Conservation (phyloP, 192 early-diverging fungal genomes). For the Coemansia sp. region DNA sequence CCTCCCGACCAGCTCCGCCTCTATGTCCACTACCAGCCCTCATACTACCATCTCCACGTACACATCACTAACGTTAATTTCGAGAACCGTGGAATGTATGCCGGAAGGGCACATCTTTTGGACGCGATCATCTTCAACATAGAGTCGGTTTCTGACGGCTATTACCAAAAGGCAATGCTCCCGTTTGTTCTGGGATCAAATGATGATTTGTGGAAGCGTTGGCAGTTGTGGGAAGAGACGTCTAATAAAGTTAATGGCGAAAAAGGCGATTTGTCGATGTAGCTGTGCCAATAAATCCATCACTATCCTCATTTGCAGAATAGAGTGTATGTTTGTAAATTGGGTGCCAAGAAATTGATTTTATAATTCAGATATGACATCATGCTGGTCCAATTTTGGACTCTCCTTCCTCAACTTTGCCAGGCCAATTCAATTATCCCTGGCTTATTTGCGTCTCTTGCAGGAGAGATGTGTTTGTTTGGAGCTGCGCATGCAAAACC, state of each 20-base stretch:
- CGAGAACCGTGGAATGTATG: constrained; percentile 59
- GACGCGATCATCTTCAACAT: constrained; percentile 73
- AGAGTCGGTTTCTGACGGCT: constrained; percentile 60
- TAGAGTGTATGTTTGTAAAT: too few species aligned
- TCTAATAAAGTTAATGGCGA: background rate
- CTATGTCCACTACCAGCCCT: constrained; percentile 82
- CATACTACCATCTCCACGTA: constrained; percentile 83
- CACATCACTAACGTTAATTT: constrained; percentile 71
- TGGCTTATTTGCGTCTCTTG: too few species aligned
- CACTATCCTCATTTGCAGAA: too few species aligned
- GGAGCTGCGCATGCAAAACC: too few species aligned
- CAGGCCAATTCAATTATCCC: too few species aligned
- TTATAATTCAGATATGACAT: too few species aligned
- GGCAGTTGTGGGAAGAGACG: constrained; percentile 8
- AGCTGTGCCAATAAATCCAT: too few species aligned
- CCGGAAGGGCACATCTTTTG: constrained; percentile 71
- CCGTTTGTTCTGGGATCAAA: constrained; percentile 64
- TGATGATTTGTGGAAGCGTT: constrained; percentile 37
- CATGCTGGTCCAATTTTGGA: too few species aligned
- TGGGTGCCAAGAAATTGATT: too few species aligned
- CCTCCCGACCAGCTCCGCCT: constrained; percentile 63
- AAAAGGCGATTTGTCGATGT: too few species aligned
- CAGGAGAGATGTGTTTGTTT: too few species aligned
- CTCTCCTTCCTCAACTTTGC: too few species aligned
- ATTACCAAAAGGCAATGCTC: constrained; percentile 67